Conservation (phyloP, 169 alveolate genomes). For the Plasmodium gonderi region DNA sequence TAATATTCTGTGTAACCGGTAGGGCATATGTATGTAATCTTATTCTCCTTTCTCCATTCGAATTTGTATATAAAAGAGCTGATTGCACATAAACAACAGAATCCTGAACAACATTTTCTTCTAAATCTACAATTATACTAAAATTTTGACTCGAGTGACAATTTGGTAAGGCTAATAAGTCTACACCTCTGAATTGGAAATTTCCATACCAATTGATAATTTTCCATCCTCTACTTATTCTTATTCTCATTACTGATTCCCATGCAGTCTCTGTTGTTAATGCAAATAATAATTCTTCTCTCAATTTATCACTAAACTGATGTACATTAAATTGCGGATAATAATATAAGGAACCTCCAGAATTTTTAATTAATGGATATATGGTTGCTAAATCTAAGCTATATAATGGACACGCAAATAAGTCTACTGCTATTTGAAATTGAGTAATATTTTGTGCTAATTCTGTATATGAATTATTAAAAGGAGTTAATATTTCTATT, state of each 20-base stretch:
- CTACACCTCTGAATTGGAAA: conserved; percentile 91
- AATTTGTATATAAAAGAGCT: conserved; percentile 96
- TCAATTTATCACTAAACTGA: conserved; percentile 80
- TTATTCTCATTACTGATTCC: conserved; percentile 98
- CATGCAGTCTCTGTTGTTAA: conserved; percentile 92
- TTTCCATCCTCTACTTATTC: conserved; percentile 96
- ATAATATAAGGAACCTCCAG: conserved; percentile 70
- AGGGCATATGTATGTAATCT: conserved; percentile 95
- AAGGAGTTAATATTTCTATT: conserved; percentile 80
- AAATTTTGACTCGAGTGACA: conserved; percentile 92
- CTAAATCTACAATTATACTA: conserved; percentile 90
- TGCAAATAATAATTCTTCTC: conserved; percentile 89
- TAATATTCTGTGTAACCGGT: conserved; percentile 92
- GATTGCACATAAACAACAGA: conserved; percentile 94
- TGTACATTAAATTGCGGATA: conserved; percentile 81
- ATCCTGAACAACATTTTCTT: conserved; percentile 80
- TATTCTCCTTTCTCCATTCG: conserved; percentile 98
- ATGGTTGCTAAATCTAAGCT: conserved; percentile 65
- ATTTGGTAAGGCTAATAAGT: conserved; percentile 92
- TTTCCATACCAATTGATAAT: conserved; percentile 94
- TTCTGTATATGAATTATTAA: conserved; percentile 76
- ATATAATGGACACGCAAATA: conserved; percentile 77
- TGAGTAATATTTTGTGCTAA: conserved; percentile 84
- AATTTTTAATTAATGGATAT: conserved; percentile 46
- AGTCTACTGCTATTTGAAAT: conserved; percentile 82